phyloP scores from a whole-genome alignment of 2,329 filamentous ascomycete genomes.

The Tolypocladium amazonense region DNA sequence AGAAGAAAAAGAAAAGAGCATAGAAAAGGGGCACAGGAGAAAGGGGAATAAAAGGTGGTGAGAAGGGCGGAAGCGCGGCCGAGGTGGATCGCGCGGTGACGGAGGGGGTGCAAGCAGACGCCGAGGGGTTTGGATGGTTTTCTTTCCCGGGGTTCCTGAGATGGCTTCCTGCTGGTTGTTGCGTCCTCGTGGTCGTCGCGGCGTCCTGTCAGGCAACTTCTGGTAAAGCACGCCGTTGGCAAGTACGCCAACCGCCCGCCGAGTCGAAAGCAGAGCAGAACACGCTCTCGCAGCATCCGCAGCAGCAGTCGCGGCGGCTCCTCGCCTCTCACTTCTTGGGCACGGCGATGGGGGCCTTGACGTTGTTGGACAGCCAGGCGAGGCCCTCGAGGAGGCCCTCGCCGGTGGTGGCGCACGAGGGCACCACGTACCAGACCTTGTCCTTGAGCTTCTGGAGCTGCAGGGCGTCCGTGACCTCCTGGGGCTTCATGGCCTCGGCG shows the following conservation, averaged over 20 bases:
- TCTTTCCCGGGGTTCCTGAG: too few relatives aligned
- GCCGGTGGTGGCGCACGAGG: conserved; percentile 71
- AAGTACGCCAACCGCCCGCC: neutral
- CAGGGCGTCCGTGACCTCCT: conserved; percentile 69
- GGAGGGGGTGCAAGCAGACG: too few relatives aligned
- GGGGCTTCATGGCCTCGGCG: conserved; percentile 66
- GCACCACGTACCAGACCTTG: conserved; percentile 77
- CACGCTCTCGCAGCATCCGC: neutral
- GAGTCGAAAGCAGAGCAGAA: neutral
- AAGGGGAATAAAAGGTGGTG: neutral
- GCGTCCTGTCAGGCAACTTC: neutral
- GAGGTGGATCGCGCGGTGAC: too few relatives aligned
- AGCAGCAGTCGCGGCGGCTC: neutral
- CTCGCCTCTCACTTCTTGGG: conserved; percentile 37
- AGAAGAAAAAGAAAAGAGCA: neutral
- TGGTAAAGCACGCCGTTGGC: neutral
- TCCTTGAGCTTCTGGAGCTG: conserved; percentile 70
- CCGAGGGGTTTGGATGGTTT: too few relatives aligned
- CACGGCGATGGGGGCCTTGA: conserved; percentile 52
- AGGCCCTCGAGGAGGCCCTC: conserved; percentile 74
- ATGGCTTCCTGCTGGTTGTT: too few relatives aligned
- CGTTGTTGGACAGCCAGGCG: conserved; percentile 75
- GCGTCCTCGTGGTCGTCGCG: neutral
- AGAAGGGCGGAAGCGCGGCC: neutral
- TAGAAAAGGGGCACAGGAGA: neutral